A percentile compares a stretch with the other conserved stretches of the same genome.
phyloP scores from a whole-genome alignment of 192 early-diverging fungal species.

The Coemansia biformis region DNA sequence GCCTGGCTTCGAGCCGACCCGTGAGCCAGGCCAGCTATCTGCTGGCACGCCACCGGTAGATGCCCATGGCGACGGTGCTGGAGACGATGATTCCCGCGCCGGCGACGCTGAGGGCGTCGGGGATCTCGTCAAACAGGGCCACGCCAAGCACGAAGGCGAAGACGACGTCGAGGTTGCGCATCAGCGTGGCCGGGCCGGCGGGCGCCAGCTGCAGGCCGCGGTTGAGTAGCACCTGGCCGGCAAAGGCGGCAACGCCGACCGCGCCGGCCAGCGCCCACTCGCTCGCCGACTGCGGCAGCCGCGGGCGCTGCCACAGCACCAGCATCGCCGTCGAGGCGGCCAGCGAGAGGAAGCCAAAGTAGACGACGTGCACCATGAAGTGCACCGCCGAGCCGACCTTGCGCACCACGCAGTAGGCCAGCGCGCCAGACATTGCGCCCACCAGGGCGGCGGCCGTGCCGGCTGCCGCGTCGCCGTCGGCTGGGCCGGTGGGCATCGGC shows the following conservation, averaged over 20 bases:
- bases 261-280: constrained; percentile 51
- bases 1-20: no score
- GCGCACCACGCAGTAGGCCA: constrained; percentile 68
- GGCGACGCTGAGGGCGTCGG: constrained; percentile 49
- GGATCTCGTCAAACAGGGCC: constrained; percentile 61
- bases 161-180: constrained; percentile 77
- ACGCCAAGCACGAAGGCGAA: constrained; percentile 75
- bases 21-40: no score
- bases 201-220: constrained; percentile 68
- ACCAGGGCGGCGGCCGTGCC: constrained; percentile 52
- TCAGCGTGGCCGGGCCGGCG: constrained; percentile 68
- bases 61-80: constrained; percentile 57
- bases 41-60: constrained; percentile 53
- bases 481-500: neutral
- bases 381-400: constrained; percentile 66
- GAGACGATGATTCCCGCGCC: constrained; percentile 62
- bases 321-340: constrained; percentile 44
- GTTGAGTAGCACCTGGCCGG: constrained; percentile 71
- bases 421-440: constrained; percentile 57
- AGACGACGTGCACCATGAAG: constrained; percentile 73
- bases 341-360: constrained; percentile 64
- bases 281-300: constrained; percentile 27
- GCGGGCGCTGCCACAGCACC: constrained; percentile 5
- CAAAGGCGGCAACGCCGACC: constrained; percentile 60
- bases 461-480: constrained; percentile 12